Base-by-base conservation (phyloP, 2,329 filamentous ascomycete species). In the Fusarium torreyae region DNA sequence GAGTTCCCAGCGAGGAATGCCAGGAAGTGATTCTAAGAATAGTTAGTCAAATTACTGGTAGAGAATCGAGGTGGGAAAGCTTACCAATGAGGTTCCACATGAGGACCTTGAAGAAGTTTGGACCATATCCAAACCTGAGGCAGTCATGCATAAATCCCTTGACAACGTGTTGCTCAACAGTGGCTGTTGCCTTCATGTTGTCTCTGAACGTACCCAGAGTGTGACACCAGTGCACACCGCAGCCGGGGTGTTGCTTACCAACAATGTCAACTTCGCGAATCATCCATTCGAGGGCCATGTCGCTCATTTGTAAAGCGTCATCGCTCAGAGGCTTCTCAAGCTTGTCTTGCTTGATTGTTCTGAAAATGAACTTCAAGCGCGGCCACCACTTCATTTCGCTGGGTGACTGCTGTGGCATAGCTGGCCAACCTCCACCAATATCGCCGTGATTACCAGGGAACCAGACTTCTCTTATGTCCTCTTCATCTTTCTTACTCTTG, bases 361-460 rank as follows among this genome's bases (percentile, higher is more conserved):
- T 75, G 68, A 75, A 81, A 34, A 81, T 63, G 40, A 77, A 77
- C 63, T 75, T 78, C 49, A 82, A 36, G 4, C 70, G 69, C 49
- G 78, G 60, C 76, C 76, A 78, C 20, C 76, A 43, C 0, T 69
- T 74, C 71, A 75, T 75, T 2, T 74, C 49, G 5, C 71, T 57
- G 5, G 42, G 50, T 4, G 50, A 63, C 4, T 77, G 73, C 1
- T 74, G 52, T 1, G 64, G 45, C 8, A 60, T 31, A 8, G 80
- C 77, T 0, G 79, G 79, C 82, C 84, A 87, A 0, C 86, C 86
- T 1, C 86, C 86, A 1, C 86, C 86, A 8, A 87, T 80, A 48
- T 87, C 85, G 6, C 82, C 82, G 50, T 88, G 86, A 58, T 82
- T 82, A 2, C 86, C 86, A 0, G 85, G 81, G 66, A 87, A 87